phyloP scores from a whole-genome alignment of 2,329 filamentous ascomycete genomes.

The Trichoderma aggressivum region DNA sequence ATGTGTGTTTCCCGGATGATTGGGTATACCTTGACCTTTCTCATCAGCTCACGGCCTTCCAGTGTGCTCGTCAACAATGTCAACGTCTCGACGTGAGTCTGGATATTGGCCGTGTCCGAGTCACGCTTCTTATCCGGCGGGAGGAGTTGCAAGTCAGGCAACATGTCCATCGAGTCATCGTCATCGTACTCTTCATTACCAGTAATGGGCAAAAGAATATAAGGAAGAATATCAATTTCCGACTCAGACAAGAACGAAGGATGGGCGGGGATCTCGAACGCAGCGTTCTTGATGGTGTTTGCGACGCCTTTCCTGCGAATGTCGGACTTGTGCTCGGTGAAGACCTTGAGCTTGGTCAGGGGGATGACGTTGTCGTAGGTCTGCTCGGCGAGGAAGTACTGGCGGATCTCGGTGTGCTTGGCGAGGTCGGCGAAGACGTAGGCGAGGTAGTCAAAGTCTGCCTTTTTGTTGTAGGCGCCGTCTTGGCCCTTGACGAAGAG shows the following conservation, averaged over 20 bases:
- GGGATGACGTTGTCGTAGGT: slow-evolving; percentile 81
- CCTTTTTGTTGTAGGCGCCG: slow-evolving; percentile 76
- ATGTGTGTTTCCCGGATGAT: slow-evolving; percentile 83
- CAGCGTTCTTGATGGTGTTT: slow-evolving; percentile 88
- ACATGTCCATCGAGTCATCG: slow-evolving; percentile 81
- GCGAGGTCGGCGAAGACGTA: slow-evolving; percentile 93
- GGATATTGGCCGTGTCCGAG: slow-evolving; percentile 68
- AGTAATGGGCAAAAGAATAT: slow-evolving; percentile 82
- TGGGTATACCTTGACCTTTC: slow-evolving; percentile 79
- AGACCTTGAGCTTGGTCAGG: slow-evolving; percentile 86
- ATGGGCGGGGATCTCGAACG: slow-evolving; percentile 77
- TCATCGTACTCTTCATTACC: slow-evolving; percentile 84
- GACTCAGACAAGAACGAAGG: slow-evolving; percentile 65
- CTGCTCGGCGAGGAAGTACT: slow-evolving; percentile 71
- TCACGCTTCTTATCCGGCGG: slow-evolving; percentile 88
- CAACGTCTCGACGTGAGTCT: slow-evolving; percentile 86
- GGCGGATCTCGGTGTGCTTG: slow-evolving; percentile 70
- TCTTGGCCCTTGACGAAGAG: slow-evolving; percentile 91
- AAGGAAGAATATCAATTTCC: slow-evolving; percentile 78
- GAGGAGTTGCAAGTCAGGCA: slow-evolving; percentile 84
- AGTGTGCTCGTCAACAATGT: slow-evolving; percentile 77
- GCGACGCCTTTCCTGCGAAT: slow-evolving; percentile 92
- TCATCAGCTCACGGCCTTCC: slow-evolving; percentile 69
- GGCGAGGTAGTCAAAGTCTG: slow-evolving; percentile 87
- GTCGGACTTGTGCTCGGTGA: slow-evolving; percentile 83